These are phyloP conservation scores for Talaromyces wortmannii DNA, from an alignment of 495 filamentous ascomycete genomes.

Conservation along the genomic window DNA sequence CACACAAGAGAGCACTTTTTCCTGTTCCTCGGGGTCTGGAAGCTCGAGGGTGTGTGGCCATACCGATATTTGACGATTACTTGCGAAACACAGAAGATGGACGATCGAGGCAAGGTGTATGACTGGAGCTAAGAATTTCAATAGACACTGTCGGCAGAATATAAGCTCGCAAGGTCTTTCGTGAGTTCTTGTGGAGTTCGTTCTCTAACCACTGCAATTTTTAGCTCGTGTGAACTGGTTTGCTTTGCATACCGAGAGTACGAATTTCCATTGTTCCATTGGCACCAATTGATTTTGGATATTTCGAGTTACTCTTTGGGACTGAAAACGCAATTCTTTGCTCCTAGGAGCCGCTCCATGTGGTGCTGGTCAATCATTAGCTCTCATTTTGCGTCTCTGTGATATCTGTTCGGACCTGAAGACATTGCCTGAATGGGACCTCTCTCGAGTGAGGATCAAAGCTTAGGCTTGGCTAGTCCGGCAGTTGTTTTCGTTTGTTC, in stretches of 20 bases:
- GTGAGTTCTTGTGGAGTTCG: neutral
- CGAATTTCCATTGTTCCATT: neutral
- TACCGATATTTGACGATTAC: neutral
- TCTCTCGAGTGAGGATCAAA: conserved; percentile 96
- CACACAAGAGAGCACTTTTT: conserved; percentile 51
- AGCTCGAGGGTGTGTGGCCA: neutral
- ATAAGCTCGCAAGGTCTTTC: neutral
- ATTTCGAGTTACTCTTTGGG: neutral
- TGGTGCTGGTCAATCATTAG: neutral
- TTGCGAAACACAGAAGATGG: conserved; percentile 3
- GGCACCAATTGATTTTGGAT: neutral
- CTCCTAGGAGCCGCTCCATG: neutral
- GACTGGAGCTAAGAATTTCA: neutral
- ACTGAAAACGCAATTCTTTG: neutral
- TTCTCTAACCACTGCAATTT: conserved; percentile 1
- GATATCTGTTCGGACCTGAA: neutral
- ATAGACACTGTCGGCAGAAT: neutral
- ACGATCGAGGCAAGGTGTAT: conserved; percentile 1
- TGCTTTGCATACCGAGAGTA: neutral
- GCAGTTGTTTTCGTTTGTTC: conserved; percentile 7
- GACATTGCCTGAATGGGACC: conserved; percentile 51
- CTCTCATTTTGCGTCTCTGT: neutral
- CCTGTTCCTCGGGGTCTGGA: conserved; percentile 3
- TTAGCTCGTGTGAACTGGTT: neutral
- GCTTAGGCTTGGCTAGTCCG: conserved; percentile 76